Conservation (phyloP, 2,329 filamentous ascomycete species). For the Massarina eburnea region DNA sequence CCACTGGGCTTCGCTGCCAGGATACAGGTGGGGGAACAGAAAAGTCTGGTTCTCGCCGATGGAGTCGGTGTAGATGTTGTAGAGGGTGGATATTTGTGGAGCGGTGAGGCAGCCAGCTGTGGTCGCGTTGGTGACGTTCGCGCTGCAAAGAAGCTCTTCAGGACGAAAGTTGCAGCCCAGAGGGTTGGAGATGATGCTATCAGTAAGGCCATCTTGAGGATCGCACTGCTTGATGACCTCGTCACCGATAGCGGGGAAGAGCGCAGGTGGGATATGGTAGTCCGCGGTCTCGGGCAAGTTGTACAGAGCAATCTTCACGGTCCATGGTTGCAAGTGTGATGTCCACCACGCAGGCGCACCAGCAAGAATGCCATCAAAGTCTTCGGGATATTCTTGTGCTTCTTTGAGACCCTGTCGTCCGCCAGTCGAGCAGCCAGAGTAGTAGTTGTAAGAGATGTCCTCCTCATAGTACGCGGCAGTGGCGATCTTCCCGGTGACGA, state of each 20-base stretch:
- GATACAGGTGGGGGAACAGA: conserved; percentile 44
- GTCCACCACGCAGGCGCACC: conserved; percentile 57
- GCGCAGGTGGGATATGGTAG: conserved; percentile 46
- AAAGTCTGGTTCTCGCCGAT: conserved; percentile 46
- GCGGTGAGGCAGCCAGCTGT: conserved; percentile 46
- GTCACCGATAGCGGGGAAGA: conserved; percentile 50
- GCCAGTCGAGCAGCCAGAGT: conserved; percentile 61
- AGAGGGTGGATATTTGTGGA: conserved; percentile 46
- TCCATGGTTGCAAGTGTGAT: conserved; percentile 49
- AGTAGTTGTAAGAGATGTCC: conserved; percentile 53
- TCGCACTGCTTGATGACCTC: conserved; percentile 55
- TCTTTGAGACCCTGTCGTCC: conserved; percentile 61
- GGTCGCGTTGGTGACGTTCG: conserved; percentile 32
- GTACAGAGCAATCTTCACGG: conserved; percentile 49
- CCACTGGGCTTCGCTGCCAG: conserved; percentile 44
- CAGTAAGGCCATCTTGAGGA: conserved; percentile 50
- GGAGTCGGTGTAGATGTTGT: conserved; percentile 48
- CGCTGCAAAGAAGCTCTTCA: conserved; percentile 41
- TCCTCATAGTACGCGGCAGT: conserved; percentile 52
- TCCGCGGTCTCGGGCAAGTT: conserved; percentile 51
- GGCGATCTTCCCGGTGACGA: conserved; percentile 52
- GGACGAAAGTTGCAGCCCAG: conserved; percentile 47
- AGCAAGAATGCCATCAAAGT: conserved; percentile 62
- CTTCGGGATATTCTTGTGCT: conserved; percentile 56
- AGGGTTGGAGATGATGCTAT: conserved; percentile 52